A percentile compares a stretch with the other conserved stretches of the same genome.
Conservation (phyloP, 345 rosid species). For the Citrus inodora region DNA sequence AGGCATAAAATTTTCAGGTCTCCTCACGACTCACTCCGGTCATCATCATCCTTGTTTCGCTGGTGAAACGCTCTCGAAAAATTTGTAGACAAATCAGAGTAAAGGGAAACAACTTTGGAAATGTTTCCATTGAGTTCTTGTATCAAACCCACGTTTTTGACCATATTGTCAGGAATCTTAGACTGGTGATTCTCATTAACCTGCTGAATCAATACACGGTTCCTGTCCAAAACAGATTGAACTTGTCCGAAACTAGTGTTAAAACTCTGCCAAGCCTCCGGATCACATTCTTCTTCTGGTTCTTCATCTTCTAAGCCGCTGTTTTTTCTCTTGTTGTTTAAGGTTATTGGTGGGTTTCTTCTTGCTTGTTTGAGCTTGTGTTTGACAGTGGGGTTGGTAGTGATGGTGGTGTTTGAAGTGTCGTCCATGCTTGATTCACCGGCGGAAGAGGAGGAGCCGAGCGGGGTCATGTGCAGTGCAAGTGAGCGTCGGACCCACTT, state of each 20-base stretch:
- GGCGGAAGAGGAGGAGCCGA: conserved; percentile 14
- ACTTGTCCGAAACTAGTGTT: conserved; percentile 56
- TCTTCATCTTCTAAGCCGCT: neutral
- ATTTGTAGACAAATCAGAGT: conserved; percentile 57
- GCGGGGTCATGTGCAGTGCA: conserved; percentile 11
- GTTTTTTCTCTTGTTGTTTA: conserved; percentile 18
- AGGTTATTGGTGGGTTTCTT: neutral
- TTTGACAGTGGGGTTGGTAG: neutral
- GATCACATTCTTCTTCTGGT: conserved; percentile 36
- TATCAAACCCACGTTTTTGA: conserved; percentile 83
- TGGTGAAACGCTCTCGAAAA: conserved; percentile 47
- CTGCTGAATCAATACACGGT: conserved; percentile 72
- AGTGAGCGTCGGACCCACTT: neutral
- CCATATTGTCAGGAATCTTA: conserved; percentile 69
- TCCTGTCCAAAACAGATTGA: conserved; percentile 79
- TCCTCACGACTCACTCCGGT: neutral
- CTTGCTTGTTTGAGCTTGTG: conserved; percentile 3
- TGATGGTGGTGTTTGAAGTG: conserved; percentile 5
- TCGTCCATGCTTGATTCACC: conserved; percentile 23
- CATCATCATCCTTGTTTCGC: conserved; percentile 20
- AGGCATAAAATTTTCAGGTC: neutral
- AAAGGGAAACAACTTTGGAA: conserved; percentile 70
- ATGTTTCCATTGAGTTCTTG: conserved; percentile 84
- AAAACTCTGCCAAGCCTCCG: conserved; percentile 55
- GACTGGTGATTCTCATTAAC: conserved; percentile 94